Percentiles rank a stretch among this genome's conserved stretches.
Conservation (phyloP, 257 asterid species). For the Coffea eugenioides region DNA sequence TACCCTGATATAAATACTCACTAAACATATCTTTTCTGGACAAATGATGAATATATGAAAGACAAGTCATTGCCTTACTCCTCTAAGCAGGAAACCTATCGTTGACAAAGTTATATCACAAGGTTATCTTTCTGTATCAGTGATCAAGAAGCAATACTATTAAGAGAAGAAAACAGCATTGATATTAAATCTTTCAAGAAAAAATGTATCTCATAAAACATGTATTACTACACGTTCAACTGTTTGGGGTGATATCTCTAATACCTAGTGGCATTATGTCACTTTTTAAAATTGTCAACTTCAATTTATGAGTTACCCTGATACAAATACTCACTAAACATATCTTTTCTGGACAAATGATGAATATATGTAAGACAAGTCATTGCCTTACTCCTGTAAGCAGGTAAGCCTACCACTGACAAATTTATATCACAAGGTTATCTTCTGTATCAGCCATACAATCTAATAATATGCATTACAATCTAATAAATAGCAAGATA, state of each 20-base stretch:
- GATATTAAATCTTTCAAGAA: neutral
- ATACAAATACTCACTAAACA: neutral
- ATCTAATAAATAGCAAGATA: conserved; percentile 13
- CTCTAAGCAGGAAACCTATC: neutral
- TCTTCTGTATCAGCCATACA: neutral
- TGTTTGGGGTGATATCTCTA: neutral
- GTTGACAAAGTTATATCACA: neutral
- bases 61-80: neutral
- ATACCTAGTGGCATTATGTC: neutral
- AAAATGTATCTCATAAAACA: neutral
- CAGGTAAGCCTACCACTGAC: neutral
- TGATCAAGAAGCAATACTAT: neutral
- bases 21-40: neutral
- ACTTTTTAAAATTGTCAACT: neutral
- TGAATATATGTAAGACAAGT: neutral
- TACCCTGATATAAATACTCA: neutral
- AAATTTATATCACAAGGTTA: neutral
- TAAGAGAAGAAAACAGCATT: neutral
- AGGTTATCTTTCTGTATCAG: neutral
- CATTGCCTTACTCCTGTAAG: neutral
- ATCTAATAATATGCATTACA: conserved; percentile 1
- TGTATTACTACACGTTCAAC: neutral
- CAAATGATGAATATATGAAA: neutral
- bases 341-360: neutral
- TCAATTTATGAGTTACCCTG: neutral